phyloP scores from a whole-genome alignment of 2,329 filamentous ascomycete species.

The Didymella exigua region DNA sequence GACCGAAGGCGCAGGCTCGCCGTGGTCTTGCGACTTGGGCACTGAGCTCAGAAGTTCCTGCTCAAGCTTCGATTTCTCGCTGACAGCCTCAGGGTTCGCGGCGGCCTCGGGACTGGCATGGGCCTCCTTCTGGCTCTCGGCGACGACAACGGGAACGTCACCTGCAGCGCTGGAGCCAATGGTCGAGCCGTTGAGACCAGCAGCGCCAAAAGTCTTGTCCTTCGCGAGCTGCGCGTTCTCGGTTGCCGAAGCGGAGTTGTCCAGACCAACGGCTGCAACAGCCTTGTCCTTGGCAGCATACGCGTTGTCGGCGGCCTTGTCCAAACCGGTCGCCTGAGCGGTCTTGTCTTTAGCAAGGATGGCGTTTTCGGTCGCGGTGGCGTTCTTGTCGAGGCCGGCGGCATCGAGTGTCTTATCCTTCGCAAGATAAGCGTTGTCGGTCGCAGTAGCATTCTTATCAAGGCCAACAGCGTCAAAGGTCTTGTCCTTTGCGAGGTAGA shows the following conservation, averaged over 20 bases:
- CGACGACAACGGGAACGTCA: constrained; percentile 65
- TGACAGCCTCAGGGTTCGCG: constrained; percentile 66
- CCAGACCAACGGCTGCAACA: constrained; percentile 47
- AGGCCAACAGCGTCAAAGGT: constrained; percentile 68
- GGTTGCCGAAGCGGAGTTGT: constrained; percentile 46
- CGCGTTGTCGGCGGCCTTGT: constrained; percentile 25
- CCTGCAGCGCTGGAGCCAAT: constrained; percentile 38
- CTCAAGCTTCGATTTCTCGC: constrained; percentile 74
- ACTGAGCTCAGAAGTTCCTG: constrained; percentile 63
- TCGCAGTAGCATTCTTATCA: constrained; percentile 66
- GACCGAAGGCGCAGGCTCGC: constrained; percentile 37
- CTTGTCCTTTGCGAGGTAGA: constrained; percentile 68
- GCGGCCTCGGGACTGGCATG: constrained; percentile 68
- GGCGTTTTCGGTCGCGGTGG: constrained; percentile 49
- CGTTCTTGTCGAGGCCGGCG: constrained; percentile 45
- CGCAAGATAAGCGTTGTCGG: constrained; percentile 42
- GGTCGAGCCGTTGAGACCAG: constrained; percentile 31
- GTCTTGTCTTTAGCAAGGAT: constrained; percentile 10
- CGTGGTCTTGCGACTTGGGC: constrained; percentile 49
- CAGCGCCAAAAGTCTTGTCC: constrained; percentile 45
- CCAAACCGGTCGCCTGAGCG: constrained; percentile 34
- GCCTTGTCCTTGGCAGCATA: constrained; percentile 41
- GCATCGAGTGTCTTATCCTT: constrained; percentile 16
- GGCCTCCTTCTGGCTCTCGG: constrained; percentile 72
- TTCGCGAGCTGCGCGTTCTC: constrained; percentile 27